phyloP scores from a whole-genome alignment of 257 asterid species.

The Asclepias syriaca region DNA sequence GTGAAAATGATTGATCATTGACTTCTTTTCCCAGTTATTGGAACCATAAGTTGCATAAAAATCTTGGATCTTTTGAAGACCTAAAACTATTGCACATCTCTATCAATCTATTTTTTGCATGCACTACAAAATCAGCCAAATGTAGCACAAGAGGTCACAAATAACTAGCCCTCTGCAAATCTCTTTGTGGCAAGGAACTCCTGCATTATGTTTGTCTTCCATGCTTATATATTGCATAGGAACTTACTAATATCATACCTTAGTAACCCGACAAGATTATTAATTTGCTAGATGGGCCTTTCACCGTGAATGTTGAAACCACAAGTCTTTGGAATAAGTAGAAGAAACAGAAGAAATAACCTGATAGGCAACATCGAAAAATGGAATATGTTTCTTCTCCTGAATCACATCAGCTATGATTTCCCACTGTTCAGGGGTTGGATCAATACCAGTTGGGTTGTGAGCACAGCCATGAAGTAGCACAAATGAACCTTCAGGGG shows the following conservation, averaged over 20 bases:
- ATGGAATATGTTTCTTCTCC: slow-evolving; percentile 87
- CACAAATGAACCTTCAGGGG: slow-evolving; percentile 90
- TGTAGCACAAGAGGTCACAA: background rate
- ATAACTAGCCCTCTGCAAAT: background rate
- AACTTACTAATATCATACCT: background rate
- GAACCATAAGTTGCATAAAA: background rate
- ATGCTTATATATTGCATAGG: background rate
- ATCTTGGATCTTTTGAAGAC: background rate
- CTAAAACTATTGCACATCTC: background rate
- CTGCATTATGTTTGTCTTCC: background rate
- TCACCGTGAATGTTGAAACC: background rate
- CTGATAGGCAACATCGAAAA: slow-evolving; percentile 99
- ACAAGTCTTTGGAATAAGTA: background rate
- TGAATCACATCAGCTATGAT: slow-evolving; percentile 80
- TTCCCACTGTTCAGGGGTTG: slow-evolving; percentile 90
- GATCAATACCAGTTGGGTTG: slow-evolving; percentile 99
- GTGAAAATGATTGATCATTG: background rate
- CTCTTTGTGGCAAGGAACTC: background rate
- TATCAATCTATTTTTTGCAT: background rate
- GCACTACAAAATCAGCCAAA: background rate
- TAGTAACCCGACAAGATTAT: background rate
- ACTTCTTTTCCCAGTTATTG: background rate
- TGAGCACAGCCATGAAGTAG: slow-evolving; percentile 97
- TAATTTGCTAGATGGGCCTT: background rate
- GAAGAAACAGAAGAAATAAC: slow-evolving; percentile 30